Conservation (phyloP, 331 rosid species). For the Quercus lobata region DNA sequence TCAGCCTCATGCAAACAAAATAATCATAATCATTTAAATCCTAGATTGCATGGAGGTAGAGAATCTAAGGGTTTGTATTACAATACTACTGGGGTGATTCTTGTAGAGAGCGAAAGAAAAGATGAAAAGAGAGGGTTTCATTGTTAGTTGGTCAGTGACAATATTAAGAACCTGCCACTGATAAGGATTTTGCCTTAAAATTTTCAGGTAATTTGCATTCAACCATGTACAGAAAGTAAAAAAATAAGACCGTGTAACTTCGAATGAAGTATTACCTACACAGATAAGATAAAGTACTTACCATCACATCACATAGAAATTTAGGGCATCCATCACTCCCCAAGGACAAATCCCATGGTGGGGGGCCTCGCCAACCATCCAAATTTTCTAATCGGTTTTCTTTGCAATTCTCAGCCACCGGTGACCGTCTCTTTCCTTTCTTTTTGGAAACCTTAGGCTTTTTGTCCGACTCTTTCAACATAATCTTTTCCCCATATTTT, state of each 20-base stretch:
- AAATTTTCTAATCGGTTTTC: conserved; percentile 41
- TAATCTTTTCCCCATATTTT: conserved; percentile 56
- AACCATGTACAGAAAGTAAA: conserved; percentile 1
- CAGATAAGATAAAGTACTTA: conserved; percentile 26
- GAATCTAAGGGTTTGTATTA: background rate
- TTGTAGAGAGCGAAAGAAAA: background rate
- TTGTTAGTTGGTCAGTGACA: background rate
- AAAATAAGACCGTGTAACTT: background rate
- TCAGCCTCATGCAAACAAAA: conserved; percentile 21
- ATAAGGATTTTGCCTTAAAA: background rate
- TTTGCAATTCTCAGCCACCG: conserved; percentile 29
- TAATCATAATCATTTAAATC: conserved; percentile 17
- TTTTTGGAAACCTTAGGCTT: conserved; percentile 52
- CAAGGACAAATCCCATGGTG: conserved; percentile 71
- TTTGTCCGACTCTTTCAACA: conserved; percentile 66
- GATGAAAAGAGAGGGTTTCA: background rate
- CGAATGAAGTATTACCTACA: background rate
- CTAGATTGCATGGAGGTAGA: conserved; percentile 1
- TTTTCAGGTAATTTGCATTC: conserved; percentile 3
- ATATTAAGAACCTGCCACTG: background rate
- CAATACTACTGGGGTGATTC: conserved; percentile 7
- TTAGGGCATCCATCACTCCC: conserved; percentile 83
- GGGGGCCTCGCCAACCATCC: conserved; percentile 64
- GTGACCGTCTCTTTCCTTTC: conserved; percentile 48
- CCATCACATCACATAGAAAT: conserved; percentile 93